Evolutionary conservation across 2,329 filamentous ascomycete species (phyloP).

Genomic region (Celoporthe dispersa): DNA sequence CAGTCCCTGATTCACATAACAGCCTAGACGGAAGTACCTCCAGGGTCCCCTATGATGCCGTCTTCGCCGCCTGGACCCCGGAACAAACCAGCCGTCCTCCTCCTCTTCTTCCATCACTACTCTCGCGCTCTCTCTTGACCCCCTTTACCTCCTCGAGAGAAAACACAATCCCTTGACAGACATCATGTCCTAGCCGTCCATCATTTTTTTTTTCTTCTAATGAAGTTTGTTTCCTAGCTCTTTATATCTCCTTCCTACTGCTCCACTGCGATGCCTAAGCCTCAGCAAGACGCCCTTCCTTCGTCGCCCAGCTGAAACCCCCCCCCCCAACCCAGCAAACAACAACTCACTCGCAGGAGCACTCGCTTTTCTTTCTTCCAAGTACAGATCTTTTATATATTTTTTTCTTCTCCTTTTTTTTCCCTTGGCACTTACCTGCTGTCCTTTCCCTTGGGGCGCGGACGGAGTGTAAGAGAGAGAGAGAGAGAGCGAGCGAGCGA

Average conservation of each 20-base stretch:
- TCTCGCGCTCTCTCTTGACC: background rate
- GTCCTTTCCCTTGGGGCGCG: too few relatives aligned
- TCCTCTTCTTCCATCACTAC: background rate
- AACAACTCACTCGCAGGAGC: constrained; percentile 14
- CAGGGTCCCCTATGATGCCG: background rate
- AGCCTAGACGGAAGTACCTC: background rate
- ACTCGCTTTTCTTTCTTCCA: background rate
- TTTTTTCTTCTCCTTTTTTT: background rate
- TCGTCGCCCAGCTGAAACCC: constrained; percentile 16
- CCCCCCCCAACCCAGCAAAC: background rate
- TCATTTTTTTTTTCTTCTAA: background rate
- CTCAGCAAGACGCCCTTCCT: background rate
- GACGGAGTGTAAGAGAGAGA: too few relatives aligned
- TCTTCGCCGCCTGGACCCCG: background rate
- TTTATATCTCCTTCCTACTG: background rate
- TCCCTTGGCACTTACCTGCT: background rate
- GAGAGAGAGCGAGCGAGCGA: too few relatives aligned
- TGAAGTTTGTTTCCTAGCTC: background rate
- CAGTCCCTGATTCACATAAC: background rate
- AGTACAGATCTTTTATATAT: background rate
- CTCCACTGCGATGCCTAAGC: constrained; percentile 20
- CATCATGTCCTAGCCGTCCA: constrained; percentile 21
- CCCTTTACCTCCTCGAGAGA: background rate
- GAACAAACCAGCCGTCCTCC: background rate
- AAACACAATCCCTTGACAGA: constrained; percentile 12